A percentile compares a stretch with the other conserved stretches of the same genome.
phyloP scores from a whole-genome alignment of 768 basidiomycete genomes.

The Tricholoma saponaceum region DNA sequence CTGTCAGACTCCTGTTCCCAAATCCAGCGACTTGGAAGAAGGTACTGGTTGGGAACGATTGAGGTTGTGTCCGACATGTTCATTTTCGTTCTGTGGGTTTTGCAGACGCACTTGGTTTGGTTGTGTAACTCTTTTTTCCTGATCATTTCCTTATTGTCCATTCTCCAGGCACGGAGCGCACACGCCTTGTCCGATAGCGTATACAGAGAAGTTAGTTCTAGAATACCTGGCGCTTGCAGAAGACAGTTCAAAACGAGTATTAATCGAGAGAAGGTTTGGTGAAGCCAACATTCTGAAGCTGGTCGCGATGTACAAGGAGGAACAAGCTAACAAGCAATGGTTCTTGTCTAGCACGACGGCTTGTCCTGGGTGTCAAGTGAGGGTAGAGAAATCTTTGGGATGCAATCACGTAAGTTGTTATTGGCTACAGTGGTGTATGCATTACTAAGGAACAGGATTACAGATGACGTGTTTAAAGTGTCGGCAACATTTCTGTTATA shows the following conservation, averaged over 20 bases:
- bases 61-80: slow-evolving; percentile 66
- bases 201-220: slow-evolving; percentile 59
- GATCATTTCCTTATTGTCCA: neutral
- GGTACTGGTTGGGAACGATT: slow-evolving; percentile 69
- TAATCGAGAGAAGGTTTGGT: slow-evolving; percentile 65
- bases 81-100: slow-evolving; percentile 78
- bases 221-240: slow-evolving; percentile 63
- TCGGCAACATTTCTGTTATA: slow-evolving; percentile 76
- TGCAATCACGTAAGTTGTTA: slow-evolving; percentile 80
- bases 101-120: slow-evolving; percentile 77
- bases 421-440: neutral
- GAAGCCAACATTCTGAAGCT: slow-evolving; percentile 55
- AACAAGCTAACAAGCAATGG: slow-evolving; percentile 72
- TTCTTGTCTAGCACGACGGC: slow-evolving; percentile 61
- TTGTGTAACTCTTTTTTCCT: neutral
- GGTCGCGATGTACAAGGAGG: slow-evolving; percentile 64
- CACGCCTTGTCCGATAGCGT: slow-evolving; percentile 61
- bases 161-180: slow-evolving; percentile 75
- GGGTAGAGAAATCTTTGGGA: slow-evolving; percentile 73
- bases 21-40: slow-evolving; percentile 45
- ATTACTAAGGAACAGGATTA: slow-evolving; percentile 9
- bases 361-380: slow-evolving; percentile 70
- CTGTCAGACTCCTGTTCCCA: slow-evolving; percentile 78
- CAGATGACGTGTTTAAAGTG: slow-evolving; percentile 83
- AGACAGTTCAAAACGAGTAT: slow-evolving; percentile 41